Conservation (phyloP, 75 land plant species). For the Sequoiadendron giganteum region DNA sequence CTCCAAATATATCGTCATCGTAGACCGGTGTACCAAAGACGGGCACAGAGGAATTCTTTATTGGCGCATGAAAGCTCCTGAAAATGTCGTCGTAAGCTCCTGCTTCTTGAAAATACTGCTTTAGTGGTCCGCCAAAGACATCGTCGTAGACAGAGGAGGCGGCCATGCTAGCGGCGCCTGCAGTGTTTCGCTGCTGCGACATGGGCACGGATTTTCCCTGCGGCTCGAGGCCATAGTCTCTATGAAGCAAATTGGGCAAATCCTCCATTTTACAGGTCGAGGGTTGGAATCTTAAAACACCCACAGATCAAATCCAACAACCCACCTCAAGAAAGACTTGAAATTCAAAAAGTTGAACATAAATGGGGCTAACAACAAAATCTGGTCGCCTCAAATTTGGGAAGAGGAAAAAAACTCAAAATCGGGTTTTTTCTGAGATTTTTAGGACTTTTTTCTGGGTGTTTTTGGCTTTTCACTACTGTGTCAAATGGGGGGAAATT, state of each 20-base stretch:
- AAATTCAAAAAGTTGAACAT: background rate
- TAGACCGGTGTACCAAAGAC: conserved; percentile 37
- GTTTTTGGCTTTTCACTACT: no score
- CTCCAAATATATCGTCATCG: conserved; percentile 30
- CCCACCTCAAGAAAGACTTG: background rate
- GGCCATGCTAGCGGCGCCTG: background rate
- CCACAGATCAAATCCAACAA: background rate
- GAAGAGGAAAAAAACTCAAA: background rate
- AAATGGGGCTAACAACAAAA: background rate
- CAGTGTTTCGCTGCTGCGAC: background rate
- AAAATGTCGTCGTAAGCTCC: conserved; percentile 48
- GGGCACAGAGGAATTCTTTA: conserved; percentile 31
- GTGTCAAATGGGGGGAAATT: background rate
- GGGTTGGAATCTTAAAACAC: background rate
- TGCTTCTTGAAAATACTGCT: conserved; percentile 15
- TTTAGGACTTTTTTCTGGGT: no score
- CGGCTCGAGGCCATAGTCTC: conserved; percentile 52
- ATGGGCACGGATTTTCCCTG: conserved; percentile 31
- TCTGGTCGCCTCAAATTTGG: background rate
- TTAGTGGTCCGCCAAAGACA: conserved; percentile 62
- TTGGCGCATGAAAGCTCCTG: conserved; percentile 22
- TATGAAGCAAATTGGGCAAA: conserved; percentile 40
- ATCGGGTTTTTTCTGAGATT: no score
- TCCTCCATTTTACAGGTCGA: conserved; percentile 44
- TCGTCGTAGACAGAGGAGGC: conserved; percentile 44